Percentiles rank a stretch among this genome's conserved stretches.
Evolutionary conservation across 2,329 filamentous ascomycete genomes (phyloP).

Genomic region (Colletotrichum sp.): DNA sequence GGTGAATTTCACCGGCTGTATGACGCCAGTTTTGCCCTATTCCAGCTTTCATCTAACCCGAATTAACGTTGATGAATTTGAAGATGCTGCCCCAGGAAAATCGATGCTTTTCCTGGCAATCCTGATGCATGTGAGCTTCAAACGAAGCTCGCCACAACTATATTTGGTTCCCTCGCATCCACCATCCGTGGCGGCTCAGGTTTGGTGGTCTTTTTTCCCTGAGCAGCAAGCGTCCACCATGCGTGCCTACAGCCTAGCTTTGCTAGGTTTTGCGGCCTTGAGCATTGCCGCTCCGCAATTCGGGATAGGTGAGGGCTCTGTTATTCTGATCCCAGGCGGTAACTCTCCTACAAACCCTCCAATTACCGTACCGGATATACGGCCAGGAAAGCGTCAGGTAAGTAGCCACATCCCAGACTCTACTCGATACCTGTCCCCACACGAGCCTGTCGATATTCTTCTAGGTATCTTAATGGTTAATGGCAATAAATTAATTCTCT

Average conservation of each 20-base stretch:
- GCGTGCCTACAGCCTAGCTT: neutral
- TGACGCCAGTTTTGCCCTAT: too few species aligned
- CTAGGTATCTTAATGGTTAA: neutral
- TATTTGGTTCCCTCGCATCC: too few species aligned
- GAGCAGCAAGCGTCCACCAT: neutral
- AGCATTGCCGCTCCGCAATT: constrained; percentile 1
- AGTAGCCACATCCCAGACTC: neutral
- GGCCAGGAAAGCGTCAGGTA: neutral
- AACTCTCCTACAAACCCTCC: neutral
- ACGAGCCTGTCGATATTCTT: neutral
- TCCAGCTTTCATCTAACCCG: too few species aligned
- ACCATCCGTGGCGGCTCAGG: too few species aligned
- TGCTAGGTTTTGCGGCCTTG: neutral
- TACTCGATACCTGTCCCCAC: rapidly evolving
- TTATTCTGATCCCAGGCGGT: neutral
- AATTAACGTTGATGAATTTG: too few species aligned
- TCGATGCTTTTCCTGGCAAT: too few species aligned
- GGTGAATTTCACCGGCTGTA: too few species aligned
- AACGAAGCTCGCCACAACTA: too few species aligned
- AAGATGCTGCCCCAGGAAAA: too few species aligned
- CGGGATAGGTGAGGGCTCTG: neutral
- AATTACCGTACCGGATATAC: neutral
- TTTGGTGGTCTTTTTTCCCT: too few species aligned
- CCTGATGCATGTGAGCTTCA: too few species aligned
- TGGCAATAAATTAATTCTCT: rapidly evolving